Percentiles rank a stretch among this genome's conserved stretches.
Evolutionary conservation across 2,329 filamentous ascomycete genomes (phyloP).

Genomic region (Boeremia lycopersici): DNA sequence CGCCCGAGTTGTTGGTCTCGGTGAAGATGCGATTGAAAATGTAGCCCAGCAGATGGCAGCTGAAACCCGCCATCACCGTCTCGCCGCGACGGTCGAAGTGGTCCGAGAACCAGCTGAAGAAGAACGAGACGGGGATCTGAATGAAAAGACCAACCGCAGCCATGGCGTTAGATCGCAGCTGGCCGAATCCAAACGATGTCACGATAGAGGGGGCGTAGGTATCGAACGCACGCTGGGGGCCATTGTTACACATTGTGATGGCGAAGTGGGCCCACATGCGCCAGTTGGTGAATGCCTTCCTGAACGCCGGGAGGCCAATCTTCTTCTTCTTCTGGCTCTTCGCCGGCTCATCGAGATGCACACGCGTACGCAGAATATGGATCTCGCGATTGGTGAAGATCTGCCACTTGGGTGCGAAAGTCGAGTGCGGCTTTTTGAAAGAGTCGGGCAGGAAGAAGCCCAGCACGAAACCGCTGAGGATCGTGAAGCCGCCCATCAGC

Average conservation of each 20-base stretch:
- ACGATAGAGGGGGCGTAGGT: slow-evolving; percentile 63
- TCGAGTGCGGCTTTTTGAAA: slow-evolving; percentile 14
- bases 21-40: slow-evolving; percentile 62
- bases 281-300: slow-evolving; percentile 56
- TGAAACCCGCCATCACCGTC: slow-evolving; percentile 59
- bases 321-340: slow-evolving; percentile 54
- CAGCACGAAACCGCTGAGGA: slow-evolving; percentile 29
- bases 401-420: slow-evolving; percentile 20
- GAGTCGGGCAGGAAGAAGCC: slow-evolving; percentile 20
- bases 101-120: slow-evolving; percentile 61
- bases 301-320: slow-evolving; percentile 55
- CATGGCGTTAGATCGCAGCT: slow-evolving; percentile 59
- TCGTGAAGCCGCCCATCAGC: slow-evolving; percentile 61
- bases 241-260: slow-evolving; percentile 58
- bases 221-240: slow-evolving; percentile 56
- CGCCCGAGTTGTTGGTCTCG: slow-evolving; percentile 40
- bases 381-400: slow-evolving; percentile 27
- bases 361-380: slow-evolving; percentile 23
- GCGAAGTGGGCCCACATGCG: slow-evolving; percentile 60
- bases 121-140: slow-evolving; percentile 59
- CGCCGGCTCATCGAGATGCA: slow-evolving; percentile 25
- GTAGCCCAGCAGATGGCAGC: slow-evolving; percentile 56
- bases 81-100: slow-evolving; percentile 58
- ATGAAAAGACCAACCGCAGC: slow-evolving; percentile 61
- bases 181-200: slow-evolving; percentile 58